Conservation (phyloP, 176 grass and related monocot species). For the Chrysopogon serrulatus region DNA sequence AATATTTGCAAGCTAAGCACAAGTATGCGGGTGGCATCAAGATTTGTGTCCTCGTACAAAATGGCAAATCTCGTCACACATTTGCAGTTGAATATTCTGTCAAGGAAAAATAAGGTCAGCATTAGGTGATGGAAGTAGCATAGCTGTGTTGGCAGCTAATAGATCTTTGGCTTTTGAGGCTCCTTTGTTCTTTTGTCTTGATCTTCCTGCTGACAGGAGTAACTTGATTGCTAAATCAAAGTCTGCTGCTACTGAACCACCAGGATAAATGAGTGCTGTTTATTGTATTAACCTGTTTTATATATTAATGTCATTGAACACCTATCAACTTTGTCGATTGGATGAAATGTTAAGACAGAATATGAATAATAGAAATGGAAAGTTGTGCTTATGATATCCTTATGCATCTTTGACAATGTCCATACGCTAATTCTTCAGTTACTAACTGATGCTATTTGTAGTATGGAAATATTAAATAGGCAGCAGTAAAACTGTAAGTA, state of each 20-base stretch:
- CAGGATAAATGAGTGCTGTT: background rate
- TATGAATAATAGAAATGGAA: background rate
- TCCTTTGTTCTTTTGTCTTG: background rate
- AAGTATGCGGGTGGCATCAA: background rate
- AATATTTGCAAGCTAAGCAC: background rate
- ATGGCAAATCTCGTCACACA: background rate
- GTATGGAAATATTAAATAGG: background rate
- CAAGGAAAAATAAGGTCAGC: background rate
- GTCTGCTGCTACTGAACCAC: background rate
- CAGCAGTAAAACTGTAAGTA: background rate
- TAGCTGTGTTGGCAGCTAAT: background rate
- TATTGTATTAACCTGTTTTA: background rate
- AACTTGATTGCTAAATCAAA: background rate
- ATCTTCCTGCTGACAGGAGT: background rate
- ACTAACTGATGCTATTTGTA: background rate
- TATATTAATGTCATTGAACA: background rate
- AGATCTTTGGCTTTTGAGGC: background rate
- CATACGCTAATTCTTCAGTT: background rate
- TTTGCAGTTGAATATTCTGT: background rate
- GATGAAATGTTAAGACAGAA: background rate
- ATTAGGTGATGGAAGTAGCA: background rate
- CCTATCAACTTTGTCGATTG: background rate
- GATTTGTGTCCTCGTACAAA: background rate
- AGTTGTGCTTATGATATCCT: background rate
- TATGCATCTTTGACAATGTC: background rate